These are phyloP conservation scores for Xerocomus amazonicus DNA, from an alignment of 1,284 basidiomycete genomes.

Conservation along the genomic window DNA sequence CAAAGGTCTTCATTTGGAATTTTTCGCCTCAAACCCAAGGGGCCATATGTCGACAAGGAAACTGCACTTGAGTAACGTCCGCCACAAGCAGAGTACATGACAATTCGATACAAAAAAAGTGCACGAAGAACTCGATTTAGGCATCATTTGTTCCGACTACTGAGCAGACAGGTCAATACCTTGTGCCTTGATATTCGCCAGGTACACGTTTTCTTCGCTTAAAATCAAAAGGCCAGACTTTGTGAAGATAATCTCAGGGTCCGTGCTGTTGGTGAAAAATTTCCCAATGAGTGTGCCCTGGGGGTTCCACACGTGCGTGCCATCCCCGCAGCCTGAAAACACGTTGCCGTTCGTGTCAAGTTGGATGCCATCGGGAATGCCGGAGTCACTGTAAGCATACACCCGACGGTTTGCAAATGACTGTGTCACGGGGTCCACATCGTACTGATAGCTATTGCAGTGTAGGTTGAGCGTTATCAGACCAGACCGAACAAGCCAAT, in stretches of 20 bases:
- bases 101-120: too few relatives aligned
- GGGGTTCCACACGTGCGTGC: constrained; percentile 55
- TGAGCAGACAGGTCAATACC: background rate
- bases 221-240: constrained; percentile 3
- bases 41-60: too few relatives aligned
- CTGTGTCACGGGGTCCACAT: constrained; percentile 58
- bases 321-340: constrained; percentile 12
- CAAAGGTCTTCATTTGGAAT: too few relatives aligned
- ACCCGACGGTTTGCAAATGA: constrained; percentile 59
- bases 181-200: background rate
- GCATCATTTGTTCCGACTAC: background rate
- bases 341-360: constrained; percentile 6
- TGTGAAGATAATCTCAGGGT: constrained; percentile 61
- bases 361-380: constrained; percentile 71
- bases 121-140: too few relatives aligned
- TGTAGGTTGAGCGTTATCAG: background rate
- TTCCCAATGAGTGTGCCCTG: constrained; percentile 66
- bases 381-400: constrained; percentile 66
- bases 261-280: constrained; percentile 58
- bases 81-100: too few relatives aligned
- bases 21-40: too few relatives aligned
- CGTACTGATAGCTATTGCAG: constrained; percentile 58
- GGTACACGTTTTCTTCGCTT: background rate
- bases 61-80: too few relatives aligned
- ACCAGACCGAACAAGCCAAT: background rate